A percentile compares a stretch with the other conserved stretches of the same genome.
These are phyloP conservation scores for Coleophoma eucalyptorum DNA, from an alignment of 2,329 filamentous ascomycete genomes.

Conservation along the genomic window DNA sequence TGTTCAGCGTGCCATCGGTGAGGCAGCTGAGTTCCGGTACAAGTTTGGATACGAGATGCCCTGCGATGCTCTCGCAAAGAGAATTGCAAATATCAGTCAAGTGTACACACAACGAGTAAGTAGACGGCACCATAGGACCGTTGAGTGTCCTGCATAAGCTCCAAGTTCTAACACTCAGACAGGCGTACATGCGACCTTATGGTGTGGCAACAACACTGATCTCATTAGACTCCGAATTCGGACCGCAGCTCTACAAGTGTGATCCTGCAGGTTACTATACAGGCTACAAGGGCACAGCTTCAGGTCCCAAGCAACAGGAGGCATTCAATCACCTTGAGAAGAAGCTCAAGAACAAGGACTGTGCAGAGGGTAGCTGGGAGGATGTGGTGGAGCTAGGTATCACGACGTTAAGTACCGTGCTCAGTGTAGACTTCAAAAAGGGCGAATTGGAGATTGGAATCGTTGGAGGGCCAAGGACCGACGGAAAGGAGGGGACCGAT, in stretches of 20 bases:
- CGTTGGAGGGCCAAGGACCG: constrained; percentile 79
- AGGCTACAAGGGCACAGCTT: constrained; percentile 96
- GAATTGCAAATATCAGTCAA: constrained; percentile 97
- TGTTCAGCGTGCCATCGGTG: constrained; percentile 86
- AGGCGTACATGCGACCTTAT: constrained; percentile 97
- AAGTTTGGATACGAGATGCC: constrained; percentile 99
- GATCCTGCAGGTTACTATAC: constrained; percentile 98
- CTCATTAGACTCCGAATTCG: constrained; percentile 86
- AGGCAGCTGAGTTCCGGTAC: constrained; percentile 97
- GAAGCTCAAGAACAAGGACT: constrained; percentile 99
- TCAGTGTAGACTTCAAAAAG: constrained; percentile 99
- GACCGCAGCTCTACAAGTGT: constrained; percentile 96
- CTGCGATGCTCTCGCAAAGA: constrained; percentile 92
- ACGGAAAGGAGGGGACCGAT: constrained; percentile 80
- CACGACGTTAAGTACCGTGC: constrained; percentile 87
- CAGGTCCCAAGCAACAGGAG: constrained; percentile 97
- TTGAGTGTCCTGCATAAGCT: constrained; percentile 22
- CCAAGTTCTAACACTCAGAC: constrained; percentile 14
- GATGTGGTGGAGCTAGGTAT: constrained; percentile 98
- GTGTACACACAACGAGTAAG: constrained; percentile 95
- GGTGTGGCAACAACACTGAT: constrained; percentile 95
- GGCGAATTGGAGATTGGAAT: constrained; percentile 97
- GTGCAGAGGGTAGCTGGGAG: constrained; percentile 88
- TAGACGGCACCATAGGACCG: constrained; percentile 17
- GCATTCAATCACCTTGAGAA: constrained; percentile 98